phyloP scores from a whole-genome alignment of 2,329 filamentous ascomycete genomes.

The Sporothrix curviconia region DNA sequence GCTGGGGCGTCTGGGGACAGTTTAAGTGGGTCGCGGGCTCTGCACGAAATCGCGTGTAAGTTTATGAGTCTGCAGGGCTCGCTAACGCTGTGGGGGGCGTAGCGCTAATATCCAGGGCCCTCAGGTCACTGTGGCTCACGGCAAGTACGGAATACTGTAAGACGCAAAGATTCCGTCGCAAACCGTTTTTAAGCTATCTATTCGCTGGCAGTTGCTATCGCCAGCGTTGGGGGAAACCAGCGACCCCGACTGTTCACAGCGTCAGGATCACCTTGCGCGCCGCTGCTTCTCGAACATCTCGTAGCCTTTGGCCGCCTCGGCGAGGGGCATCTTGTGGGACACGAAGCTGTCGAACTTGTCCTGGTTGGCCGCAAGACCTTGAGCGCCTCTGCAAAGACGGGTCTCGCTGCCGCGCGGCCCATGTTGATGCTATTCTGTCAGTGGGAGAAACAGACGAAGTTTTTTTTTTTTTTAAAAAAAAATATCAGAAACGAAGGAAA shows the following conservation, averaged over 20 bases:
- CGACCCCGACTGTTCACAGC: not conserved
- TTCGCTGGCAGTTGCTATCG: not conserved
- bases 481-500: not conserved
- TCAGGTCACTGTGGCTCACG: not conserved
- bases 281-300: constrained; percentile 10
- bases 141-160: not conserved
- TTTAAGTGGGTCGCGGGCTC: too few species aligned
- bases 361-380: constrained; percentile 3
- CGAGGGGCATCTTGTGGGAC: constrained; percentile 1
- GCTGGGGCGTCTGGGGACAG: too few species aligned
- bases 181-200: not conserved
- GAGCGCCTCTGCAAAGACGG: constrained; percentile 8
- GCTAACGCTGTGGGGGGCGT: too few species aligned
- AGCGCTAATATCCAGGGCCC: too few species aligned
- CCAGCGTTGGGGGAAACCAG: too few species aligned
- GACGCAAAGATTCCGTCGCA: too few species aligned
- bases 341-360: constrained; percentile 11
- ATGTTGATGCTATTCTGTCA: constrained; percentile 38
- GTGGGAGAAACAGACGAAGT: not conserved
- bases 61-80: too few species aligned
- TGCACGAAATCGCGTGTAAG: too few species aligned
- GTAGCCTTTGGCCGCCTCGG: not conserved
- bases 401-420: constrained; percentile 1
- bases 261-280: constrained; percentile 6
- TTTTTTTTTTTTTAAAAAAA: not conserved